Conservation (phyloP, 257 asterid genomes). For the Petunia axillaris region DNA sequence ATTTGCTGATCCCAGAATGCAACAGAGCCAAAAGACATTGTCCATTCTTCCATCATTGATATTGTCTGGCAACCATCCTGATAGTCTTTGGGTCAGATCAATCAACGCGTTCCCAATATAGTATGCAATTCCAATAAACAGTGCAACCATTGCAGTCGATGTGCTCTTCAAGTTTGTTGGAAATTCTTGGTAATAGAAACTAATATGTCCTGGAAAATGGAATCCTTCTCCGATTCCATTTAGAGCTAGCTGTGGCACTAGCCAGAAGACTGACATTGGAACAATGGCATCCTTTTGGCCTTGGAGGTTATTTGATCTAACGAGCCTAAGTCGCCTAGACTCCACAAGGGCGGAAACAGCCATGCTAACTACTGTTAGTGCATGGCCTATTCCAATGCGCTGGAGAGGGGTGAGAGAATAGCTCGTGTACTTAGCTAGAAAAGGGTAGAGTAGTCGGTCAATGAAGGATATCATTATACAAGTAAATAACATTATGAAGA, state of each 20-base stretch:
- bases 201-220: conserved; percentile 41
- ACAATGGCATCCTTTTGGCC: conserved; percentile 25
- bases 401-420: conserved; percentile 58
- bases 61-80: conserved; percentile 70
- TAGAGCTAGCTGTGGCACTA: conserved; percentile 48
- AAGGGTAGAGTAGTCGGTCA: conserved; percentile 53
- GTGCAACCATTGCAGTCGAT: conserved; percentile 38
- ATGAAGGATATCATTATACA: conserved; percentile 49
- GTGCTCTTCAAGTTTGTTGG: conserved; percentile 41
- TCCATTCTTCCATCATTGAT: conserved; percentile 70
- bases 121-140: conserved; percentile 38
- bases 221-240: conserved; percentile 52
- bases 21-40: conserved; percentile 66
- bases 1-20: conserved; percentile 51
- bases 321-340: conserved; percentile 32
- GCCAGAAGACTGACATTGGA: conserved; percentile 51
- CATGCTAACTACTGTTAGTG: conserved; percentile 47
- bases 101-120: conserved; percentile 38
- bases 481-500: conserved; percentile 57
- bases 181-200: conserved; percentile 43
- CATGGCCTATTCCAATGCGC: conserved; percentile 64
- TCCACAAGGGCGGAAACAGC: conserved; percentile 54
- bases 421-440: conserved; percentile 43
- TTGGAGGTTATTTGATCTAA: conserved; percentile 10
- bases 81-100: conserved; percentile 39